Evolutionary conservation across 2,329 filamentous ascomycete genomes (phyloP).

Genomic region (Drechslerella coelobrocha): DNA sequence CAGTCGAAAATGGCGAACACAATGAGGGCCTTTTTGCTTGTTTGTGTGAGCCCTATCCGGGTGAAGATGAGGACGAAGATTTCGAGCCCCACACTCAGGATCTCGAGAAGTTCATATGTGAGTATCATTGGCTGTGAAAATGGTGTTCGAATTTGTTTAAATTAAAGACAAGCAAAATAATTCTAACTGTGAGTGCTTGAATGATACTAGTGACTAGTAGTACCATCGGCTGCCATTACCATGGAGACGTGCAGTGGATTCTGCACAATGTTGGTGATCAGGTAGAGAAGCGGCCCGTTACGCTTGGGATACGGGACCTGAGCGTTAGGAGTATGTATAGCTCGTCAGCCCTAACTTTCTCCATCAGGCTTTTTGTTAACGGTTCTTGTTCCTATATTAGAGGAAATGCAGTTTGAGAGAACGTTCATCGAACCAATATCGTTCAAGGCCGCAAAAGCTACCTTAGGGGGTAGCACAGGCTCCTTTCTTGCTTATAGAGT

Average conservation of each 20-base stretch:
- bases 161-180: background rate
- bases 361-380: background rate
- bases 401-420: conserved; percentile 45
- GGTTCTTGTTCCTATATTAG: conserved; percentile 2
- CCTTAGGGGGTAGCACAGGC: conserved; percentile 15
- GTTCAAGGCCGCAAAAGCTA: conserved; percentile 40
- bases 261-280: conserved; percentile 42
- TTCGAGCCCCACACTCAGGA: conserved; percentile 43
- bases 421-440: conserved; percentile 43
- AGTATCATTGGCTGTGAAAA: background rate
- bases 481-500: conserved; percentile 38
- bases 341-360: background rate
- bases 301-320: conserved; percentile 36
- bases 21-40: conserved; percentile 50
- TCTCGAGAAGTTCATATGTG: conserved; percentile 36
- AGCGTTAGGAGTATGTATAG: conserved; percentile 28
- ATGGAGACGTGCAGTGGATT: conserved; percentile 44
- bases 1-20: conserved; percentile 33
- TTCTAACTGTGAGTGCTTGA: background rate
- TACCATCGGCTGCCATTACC: conserved; percentile 44
- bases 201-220: conserved; percentile 30
- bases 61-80: conserved; percentile 46
- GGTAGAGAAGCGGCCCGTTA: conserved; percentile 9
- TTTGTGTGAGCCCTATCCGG: conserved; percentile 42
- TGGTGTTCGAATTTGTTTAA: background rate